Conservation (phyloP, 768 basidiomycete genomes). For the Serendipita sp. region DNA sequence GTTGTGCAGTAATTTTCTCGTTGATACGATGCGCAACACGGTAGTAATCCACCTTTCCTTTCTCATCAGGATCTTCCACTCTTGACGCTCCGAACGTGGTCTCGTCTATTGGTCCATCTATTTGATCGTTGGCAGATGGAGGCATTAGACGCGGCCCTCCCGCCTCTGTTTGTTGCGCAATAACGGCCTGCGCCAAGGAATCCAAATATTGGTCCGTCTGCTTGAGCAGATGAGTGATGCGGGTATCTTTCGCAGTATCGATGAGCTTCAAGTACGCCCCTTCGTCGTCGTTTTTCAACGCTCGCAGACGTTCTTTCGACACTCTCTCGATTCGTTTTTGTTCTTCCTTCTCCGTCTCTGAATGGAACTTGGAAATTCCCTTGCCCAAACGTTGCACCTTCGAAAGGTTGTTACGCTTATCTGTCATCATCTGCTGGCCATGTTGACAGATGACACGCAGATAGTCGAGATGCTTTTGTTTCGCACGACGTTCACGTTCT, state of each 20-base stretch:
- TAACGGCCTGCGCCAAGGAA: slow-evolving; percentile 83
- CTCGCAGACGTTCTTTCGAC: slow-evolving; percentile 94
- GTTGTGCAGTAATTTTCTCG: slow-evolving; percentile 68
- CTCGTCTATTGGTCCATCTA: slow-evolving; percentile 55
- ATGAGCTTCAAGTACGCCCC: slow-evolving; percentile 99
- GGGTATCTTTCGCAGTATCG: slow-evolving; percentile 96
- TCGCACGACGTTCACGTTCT: slow-evolving; percentile 86
- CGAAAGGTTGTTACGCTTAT: slow-evolving; percentile 21
- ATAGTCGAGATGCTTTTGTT: slow-evolving; percentile 92
- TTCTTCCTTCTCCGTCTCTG: slow-evolving; percentile 90
- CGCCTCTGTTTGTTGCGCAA: slow-evolving; percentile 73
- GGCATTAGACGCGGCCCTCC: neutral
- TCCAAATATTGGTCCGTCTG: slow-evolving; percentile 95
- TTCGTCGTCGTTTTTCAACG: slow-evolving; percentile 94
- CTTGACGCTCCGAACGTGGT: slow-evolving; percentile 81
- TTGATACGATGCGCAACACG: slow-evolving; percentile 84
- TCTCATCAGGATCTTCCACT: slow-evolving; percentile 40
- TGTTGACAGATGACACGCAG: slow-evolving; percentile 74
- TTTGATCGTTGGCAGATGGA: slow-evolving; percentile 21
- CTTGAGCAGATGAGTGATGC: slow-evolving; percentile 87
- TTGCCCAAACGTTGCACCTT: slow-evolving; percentile 57
- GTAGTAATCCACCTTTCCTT: slow-evolving; percentile 84
- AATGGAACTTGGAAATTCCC: slow-evolving; percentile 70
- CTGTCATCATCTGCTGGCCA: slow-evolving; percentile 50
- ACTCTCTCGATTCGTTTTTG: slow-evolving; percentile 92